phyloP scores from a whole-genome alignment of 805 yeast genomes.

The Sugiyamaella chiloensis region DNA sequence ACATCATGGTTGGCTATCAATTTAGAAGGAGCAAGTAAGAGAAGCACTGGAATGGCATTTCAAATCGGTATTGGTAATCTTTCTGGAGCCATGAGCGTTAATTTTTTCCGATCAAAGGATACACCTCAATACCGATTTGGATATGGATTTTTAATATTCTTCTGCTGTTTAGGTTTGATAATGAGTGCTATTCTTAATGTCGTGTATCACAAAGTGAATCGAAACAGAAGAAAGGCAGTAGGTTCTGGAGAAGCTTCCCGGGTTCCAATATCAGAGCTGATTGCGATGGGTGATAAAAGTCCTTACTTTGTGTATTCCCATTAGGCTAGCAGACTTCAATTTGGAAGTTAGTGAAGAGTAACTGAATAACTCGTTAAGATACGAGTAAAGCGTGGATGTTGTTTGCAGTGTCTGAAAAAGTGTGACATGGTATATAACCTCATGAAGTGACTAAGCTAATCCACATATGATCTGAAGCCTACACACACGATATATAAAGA shows the following conservation, averaged over 20 bases:
- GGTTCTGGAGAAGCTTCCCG: conserved; percentile 33
- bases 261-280: conserved; percentile 30
- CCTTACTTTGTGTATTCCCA: conserved; percentile 37
- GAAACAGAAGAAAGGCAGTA: conserved; percentile 28
- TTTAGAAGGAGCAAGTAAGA: conserved; percentile 54
- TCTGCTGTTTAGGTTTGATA: conserved; percentile 40
- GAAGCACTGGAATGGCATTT: conserved; percentile 51
- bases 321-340: too few relatives aligned
- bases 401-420: too few relatives aligned
- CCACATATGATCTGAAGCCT: too few relatives aligned
- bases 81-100: conserved; percentile 43
- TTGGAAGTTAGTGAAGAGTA: too few relatives aligned
- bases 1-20: conserved; percentile 58
- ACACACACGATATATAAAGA: too few relatives aligned
- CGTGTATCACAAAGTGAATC: conserved; percentile 29
- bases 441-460: too few relatives aligned
- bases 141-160: conserved; percentile 45
- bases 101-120: conserved; percentile 49
- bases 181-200: conserved; percentile 26
- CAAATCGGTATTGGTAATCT: conserved; percentile 48
- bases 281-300: conserved; percentile 42
- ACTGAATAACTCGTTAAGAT: too few relatives aligned
- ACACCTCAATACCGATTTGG: conserved; percentile 55
- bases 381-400: too few relatives aligned
- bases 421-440: too few relatives aligned